Base-by-base conservation (phyloP, 768 basidiomycete species). In the Calocybe gangraenosa region DNA sequence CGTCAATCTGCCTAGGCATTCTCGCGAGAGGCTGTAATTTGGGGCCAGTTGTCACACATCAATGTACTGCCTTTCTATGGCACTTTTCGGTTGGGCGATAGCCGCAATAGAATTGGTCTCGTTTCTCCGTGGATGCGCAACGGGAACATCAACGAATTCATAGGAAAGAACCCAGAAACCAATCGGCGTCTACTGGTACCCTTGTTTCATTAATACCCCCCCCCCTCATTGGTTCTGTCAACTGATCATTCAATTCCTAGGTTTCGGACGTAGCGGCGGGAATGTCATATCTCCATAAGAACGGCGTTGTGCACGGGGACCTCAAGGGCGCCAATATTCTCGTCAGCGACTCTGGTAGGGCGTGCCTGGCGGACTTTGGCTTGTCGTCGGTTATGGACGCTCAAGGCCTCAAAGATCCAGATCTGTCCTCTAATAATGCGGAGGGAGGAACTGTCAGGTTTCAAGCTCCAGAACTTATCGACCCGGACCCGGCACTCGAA, bases 241-340 rank as follows among this genome's bases (percentile, higher is more conserved):
- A 47, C 35, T 39, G 3, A 25, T 6, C 17, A 15, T n/a, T n/a
- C n/a, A 18, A 13, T 28, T 53, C 21, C 3, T 28, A 68, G 68
- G 39, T 63, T 7, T 56, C 51, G 7, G 69, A 66, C 34, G 51
- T 69, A 19, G 65, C 62, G 2, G 39, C 48, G 19, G 69, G 69
- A 3, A 49, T 71, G 19, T 30, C 54, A 2, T 68, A 71, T 45
- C 57, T 71, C 14, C 68, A 69, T 47, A 50, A 51, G 7, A 56
- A 59, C 43, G 48, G 58, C 2, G 63, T 77, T 19, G 61, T 73
- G 15, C 75, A 74, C 40, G 74, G 74, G 0, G 74, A 77, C 42
- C 56, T 77, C n/a, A 73, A 71, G 47, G 68, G 70, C n/a, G 69
- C 70, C 11, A 78, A 78, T 45, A 71, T 79, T 37, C 64, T 78